Conservation (phyloP, 1,284 basidiomycete species). For the Cutaneotrichosporon cyanovorans region DNA sequence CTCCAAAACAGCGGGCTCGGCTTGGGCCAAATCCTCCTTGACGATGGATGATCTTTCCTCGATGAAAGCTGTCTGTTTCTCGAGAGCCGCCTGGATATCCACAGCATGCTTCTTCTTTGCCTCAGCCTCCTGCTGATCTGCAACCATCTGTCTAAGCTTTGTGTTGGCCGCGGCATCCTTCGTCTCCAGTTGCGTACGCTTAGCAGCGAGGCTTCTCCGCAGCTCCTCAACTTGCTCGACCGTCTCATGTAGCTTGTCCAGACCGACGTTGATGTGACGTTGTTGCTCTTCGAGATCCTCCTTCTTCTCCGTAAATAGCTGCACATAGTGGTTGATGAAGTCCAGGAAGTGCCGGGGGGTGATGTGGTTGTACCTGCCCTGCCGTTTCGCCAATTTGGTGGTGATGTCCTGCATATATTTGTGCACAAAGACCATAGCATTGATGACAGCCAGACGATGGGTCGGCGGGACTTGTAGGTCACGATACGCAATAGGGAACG, state of each 20-base stretch:
- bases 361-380: conserved; percentile 92
- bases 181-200: conserved; percentile 82
- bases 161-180: conserved; percentile 95
- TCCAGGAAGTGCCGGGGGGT: conserved; percentile 97
- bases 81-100: conserved; percentile 86
- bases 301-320: conserved; percentile 95
- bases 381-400: conserved; percentile 75
- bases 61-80: conserved; percentile 83
- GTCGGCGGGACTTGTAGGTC: conserved; percentile 67
- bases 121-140: conserved; percentile 97
- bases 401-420: conserved; percentile 84
- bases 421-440: conserved; percentile 89
- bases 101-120: conserved; percentile 96
- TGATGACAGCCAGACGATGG: conserved; percentile 73
- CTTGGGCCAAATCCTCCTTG: conserved; percentile 91
- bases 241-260: conserved; percentile 93
- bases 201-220: conserved; percentile 88
- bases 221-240: conserved; percentile 94
- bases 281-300: conserved; percentile 98
- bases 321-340: conserved; percentile 96
- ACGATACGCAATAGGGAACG: conserved; percentile 83
- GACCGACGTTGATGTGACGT: conserved; percentile 93
- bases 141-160: conserved; percentile 95
- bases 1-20: conserved; percentile 93
- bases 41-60: conserved; percentile 80